Base-by-base conservation (phyloP, 768 basidiomycete species). In the Trametes cubensis region DNA sequence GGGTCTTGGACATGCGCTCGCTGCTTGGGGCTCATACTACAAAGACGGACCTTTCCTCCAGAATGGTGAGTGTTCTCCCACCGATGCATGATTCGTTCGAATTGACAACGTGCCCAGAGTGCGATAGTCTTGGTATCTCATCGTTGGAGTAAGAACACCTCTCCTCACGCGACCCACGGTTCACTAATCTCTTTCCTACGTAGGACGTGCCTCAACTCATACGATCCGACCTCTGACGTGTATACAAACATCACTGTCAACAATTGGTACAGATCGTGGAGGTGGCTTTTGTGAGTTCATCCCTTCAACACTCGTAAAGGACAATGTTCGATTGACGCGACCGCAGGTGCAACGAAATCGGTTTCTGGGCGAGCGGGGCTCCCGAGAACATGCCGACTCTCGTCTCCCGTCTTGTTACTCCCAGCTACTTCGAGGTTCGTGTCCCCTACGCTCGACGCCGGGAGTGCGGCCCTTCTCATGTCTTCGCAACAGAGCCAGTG, bases 321-420 rank as follows among this genome's bases (percentile, higher is more conserved):
- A 34, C 10, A 6, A 34, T 2, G 4, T 6, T 11, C 10, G 6
- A 14, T 7, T 7, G 47, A 20, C 20, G 21, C 17, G 18, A 6
- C 21, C 14, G 26, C 47, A 88, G 86, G 6, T 90, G 89, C 68
- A 89, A 87, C 66, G 82, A 90, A 74, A 80, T 90, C 1, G 89
- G 89, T 28, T 88, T 63, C 58, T 76, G 68, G 63, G 74, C 73
- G 60, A 74, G 71, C 4, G 74, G 79, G 34, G 78, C 80, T 2
- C 80, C 80, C 2, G 17, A 41, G 7, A 70, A 65, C 25, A 69
- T 73, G 49, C 77, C 80, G 3, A 75, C 80, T 18, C 69, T 87
- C 49, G 85, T 86, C 20, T 79, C 82, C 2, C 79, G 85, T 8
- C 77, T 86, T 2, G 73, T 86, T 20, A 80, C 83, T 62, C 83